These are phyloP conservation scores for Darksidea phi DNA, from an alignment of 495 filamentous ascomycete genomes.

Conservation along the genomic window DNA sequence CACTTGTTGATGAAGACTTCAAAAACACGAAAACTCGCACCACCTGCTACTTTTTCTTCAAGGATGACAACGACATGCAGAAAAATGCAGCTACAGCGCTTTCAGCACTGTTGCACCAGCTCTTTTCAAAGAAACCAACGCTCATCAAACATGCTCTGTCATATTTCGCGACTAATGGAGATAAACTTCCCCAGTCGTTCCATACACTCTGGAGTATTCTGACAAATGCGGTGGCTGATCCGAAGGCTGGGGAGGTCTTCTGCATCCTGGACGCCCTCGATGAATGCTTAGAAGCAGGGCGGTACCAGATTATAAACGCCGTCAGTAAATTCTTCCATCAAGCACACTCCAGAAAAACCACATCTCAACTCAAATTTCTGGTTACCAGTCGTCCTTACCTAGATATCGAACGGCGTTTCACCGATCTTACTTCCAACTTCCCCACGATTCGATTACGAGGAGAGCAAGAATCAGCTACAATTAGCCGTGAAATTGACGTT, in stretches of 20 bases:
- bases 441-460: not conserved
- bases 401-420: conserved; percentile 36
- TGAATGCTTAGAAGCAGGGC: conserved; percentile 37
- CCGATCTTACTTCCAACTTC: not conserved
- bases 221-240: conserved; percentile 37
- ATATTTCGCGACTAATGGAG: not conserved
- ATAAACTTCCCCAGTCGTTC: not conserved
- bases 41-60: conserved; percentile 60
- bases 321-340: too few relatives aligned
- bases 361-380: conserved; percentile 48
- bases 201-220: conserved; percentile 38
- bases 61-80: conserved; percentile 52
- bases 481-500: not conserved
- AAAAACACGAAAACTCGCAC: conserved; percentile 1
- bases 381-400: conserved; percentile 53
- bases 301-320: conserved; percentile 29
- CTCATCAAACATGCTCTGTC: conserved; percentile 22
- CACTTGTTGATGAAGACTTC: conserved; percentile 44
- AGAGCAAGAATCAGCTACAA: not conserved
- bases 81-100: conserved; percentile 46
- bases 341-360: too few relatives aligned
- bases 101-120: conserved; percentile 51
- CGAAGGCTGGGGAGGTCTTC: conserved; percentile 48
- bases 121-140: conserved; percentile 42
- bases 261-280: conserved; percentile 54